Conservation (phyloP, 2,329 filamentous ascomycete species). For the Metarhizium humberi region DNA sequence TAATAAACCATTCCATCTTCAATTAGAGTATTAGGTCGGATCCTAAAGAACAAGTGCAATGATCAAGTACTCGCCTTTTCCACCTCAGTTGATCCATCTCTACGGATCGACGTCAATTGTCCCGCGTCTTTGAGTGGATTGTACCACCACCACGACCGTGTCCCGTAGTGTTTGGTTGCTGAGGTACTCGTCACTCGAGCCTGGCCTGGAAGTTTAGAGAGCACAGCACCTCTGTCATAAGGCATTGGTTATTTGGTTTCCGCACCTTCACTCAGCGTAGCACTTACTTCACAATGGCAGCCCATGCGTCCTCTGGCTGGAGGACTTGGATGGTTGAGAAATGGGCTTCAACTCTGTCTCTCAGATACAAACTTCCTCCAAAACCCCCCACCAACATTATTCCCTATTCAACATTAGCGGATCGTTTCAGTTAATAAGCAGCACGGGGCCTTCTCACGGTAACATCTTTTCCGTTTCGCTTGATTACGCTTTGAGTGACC, state of each 20-base stretch:
- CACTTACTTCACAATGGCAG: constrained; percentile 5
- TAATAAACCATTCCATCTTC: not conserved
- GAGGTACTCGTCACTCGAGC: not conserved
- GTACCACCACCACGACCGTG: fast-evolving
- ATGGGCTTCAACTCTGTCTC: too few species aligned
- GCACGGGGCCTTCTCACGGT: too few species aligned
- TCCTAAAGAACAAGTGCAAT: too few species aligned
- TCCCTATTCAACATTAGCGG: too few species aligned
- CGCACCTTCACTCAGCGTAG: not conserved
- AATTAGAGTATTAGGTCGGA: too few species aligned
- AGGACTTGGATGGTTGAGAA: constrained; percentile 3
- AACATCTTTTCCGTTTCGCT: too few species aligned
- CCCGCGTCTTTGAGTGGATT: not conserved
- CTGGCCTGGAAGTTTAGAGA: not conserved
- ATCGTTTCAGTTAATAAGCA: too few species aligned
- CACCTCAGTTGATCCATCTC: not conserved
- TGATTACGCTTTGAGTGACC: too few species aligned
- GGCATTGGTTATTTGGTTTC: not conserved
- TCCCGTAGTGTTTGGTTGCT: constrained; percentile 3
- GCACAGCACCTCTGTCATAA: not conserved
- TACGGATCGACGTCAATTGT: not conserved
- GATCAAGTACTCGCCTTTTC: not conserved
- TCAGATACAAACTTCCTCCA: too few species aligned
- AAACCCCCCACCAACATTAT: too few species aligned
- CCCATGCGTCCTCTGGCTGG: constrained; percentile 4